Conservation (phyloP, 2,329 filamentous ascomycete species). For the Chrysoporthe puriensis region DNA sequence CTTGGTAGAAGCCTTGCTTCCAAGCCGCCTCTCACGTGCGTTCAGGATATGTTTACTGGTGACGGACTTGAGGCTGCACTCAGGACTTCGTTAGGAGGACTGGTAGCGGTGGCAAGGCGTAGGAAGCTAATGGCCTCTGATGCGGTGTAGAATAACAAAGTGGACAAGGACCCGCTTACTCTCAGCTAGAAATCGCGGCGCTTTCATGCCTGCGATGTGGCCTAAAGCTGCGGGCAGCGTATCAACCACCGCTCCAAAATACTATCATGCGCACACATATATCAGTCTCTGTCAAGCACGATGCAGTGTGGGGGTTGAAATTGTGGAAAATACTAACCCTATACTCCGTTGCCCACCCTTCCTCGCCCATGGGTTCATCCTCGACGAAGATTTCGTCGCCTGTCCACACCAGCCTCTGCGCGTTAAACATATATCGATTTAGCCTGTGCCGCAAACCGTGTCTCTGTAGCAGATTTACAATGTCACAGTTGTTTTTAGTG, state of each 20-base stretch:
- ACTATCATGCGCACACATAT: neutral
- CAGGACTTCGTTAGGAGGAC: too few species aligned
- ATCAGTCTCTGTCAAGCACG: neutral
- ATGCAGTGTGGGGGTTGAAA: neutral
- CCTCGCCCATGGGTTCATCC: slow-evolving; percentile 5
- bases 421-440: neutral
- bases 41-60: too few species aligned
- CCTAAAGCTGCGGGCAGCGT: neutral
- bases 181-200: slow-evolving; percentile 4
- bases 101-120: too few species aligned
- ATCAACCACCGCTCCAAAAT: slow-evolving; percentile 1
- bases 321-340: slow-evolving; percentile 7
- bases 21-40: too few species aligned
- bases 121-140: neutral
- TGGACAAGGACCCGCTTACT: neutral
- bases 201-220: neutral
- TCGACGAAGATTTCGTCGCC: neutral
- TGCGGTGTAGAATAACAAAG: neutral
- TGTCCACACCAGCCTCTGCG: neutral
- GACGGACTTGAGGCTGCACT: too few species aligned
- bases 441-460: slow-evolving; percentile 12
- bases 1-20: too few species aligned
- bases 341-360: slow-evolving; percentile 26
- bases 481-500: neutral
- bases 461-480: neutral